Evolutionary conservation across 1,284 basidiomycete species (phyloP).

Genomic region (Moniliella sp.): DNA sequence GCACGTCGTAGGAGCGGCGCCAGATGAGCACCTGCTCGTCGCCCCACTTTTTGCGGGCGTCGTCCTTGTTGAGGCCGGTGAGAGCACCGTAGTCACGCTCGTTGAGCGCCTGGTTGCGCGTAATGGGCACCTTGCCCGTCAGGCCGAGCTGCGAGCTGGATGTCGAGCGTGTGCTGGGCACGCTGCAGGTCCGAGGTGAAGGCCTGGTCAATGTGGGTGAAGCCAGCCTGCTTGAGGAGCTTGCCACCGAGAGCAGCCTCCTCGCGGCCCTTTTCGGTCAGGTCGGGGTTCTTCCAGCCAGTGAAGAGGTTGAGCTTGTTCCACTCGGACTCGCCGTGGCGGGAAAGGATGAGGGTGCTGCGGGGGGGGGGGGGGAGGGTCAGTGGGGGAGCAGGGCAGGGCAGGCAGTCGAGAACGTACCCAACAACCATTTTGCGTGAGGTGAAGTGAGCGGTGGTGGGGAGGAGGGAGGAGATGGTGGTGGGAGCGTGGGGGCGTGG

Average conservation of each 20-base stretch:
- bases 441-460: no score
- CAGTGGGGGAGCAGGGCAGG: no score
- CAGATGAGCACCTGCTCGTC: slow-evolving; percentile 37
- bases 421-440: no score
- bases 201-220: slow-evolving; percentile 25
- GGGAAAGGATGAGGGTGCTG: slow-evolving; percentile 30
- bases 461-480: no score
- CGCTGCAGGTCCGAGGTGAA: slow-evolving; percentile 36
- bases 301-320: slow-evolving; percentile 34
- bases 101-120: slow-evolving; percentile 36
- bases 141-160: slow-evolving; percentile 35
- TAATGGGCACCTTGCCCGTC: slow-evolving; percentile 27
- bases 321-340: slow-evolving; percentile 34
- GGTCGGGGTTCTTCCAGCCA: slow-evolving; percentile 33
- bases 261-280: slow-evolving; percentile 27
- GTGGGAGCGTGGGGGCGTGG: no score
- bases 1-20: slow-evolving; percentile 34
- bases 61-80: slow-evolving; percentile 36
- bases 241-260: slow-evolving; percentile 30
- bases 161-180: slow-evolving; percentile 36
- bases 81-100: slow-evolving; percentile 37
- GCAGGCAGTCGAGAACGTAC: no score
- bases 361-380: no score
- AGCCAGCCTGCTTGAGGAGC: slow-evolving; percentile 29
- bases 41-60: slow-evolving; percentile 36